Percentiles rank a stretch among this genome's conserved stretches.
Conservation (phyloP, 805 yeast species). For the Saturnispora saitoi region DNA sequence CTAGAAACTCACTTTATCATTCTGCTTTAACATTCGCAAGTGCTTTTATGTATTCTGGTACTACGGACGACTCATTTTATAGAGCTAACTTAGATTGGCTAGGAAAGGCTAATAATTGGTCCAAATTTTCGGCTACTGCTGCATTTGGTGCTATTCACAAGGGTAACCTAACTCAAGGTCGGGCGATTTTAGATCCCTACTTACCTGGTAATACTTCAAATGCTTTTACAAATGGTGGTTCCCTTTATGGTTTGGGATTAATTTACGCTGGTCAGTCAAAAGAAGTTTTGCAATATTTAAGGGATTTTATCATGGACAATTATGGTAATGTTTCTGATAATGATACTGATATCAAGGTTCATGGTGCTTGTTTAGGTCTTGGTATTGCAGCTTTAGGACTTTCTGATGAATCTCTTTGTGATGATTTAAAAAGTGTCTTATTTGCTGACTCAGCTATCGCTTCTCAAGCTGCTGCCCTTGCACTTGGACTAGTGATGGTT, state of each 20-base stretch:
- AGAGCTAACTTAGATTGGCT: conserved; percentile 90
- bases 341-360: conserved; percentile 75
- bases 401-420: conserved; percentile 63
- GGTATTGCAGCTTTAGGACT: conserved; percentile 98
- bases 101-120: conserved; percentile 97
- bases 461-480: conserved; percentile 93
- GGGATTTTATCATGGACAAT: conserved; percentile 59
- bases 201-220: conserved; percentile 76
- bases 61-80: conserved; percentile 89
- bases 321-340: conserved; percentile 33
- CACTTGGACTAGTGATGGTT: conserved; percentile 92
- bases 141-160: conserved; percentile 95
- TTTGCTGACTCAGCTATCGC: conserved; percentile 88
- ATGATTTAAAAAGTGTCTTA: conserved; percentile 72
- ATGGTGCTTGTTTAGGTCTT: conserved; percentile 91
- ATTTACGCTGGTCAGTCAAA: conserved; percentile 95
- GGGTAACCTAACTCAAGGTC: conserved; percentile 89
- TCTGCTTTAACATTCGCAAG: conserved; percentile 92
- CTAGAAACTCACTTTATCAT: conserved; percentile 89
- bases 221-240: conserved; percentile 91
- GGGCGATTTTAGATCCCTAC: conserved; percentile 78
- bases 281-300: conserved; percentile 72
- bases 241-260: conserved; percentile 85
- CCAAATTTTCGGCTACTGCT: conserved; percentile 95
- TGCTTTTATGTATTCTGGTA: conserved; percentile 93